phyloP scores from a whole-genome alignment of 208 protist species.

The Histomonas meleagridis region DNA sequence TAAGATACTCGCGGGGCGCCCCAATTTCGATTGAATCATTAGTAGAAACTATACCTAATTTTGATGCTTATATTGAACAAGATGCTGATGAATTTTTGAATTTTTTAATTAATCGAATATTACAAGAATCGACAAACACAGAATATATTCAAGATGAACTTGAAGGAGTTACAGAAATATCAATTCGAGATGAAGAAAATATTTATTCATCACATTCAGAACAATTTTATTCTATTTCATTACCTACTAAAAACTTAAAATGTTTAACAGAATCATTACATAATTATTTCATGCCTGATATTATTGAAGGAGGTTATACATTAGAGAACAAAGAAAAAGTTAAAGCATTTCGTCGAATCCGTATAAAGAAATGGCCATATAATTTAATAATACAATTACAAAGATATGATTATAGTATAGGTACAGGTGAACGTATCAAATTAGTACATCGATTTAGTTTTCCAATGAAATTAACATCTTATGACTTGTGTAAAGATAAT shows the following conservation, averaged over 20 bases:
- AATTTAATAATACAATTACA: not conserved
- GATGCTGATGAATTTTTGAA: not conserved
- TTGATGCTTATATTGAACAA: not conserved
- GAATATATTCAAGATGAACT: not conserved
- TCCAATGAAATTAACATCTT: not conserved
- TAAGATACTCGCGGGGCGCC: not conserved
- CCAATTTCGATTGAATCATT: not conserved
- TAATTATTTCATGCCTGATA: not conserved
- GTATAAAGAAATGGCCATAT: not conserved
- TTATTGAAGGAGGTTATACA: not conserved
- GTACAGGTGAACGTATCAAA: not conserved
- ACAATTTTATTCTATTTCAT: not conserved
- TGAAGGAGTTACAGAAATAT: not conserved
- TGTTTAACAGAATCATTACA: not conserved
- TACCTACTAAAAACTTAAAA: not conserved
- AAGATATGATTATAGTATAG: not conserved
- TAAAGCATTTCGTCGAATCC: not conserved
- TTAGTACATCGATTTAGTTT: not conserved
- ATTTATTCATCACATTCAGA: not conserved
- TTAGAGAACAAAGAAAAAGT: not conserved
- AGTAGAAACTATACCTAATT: not conserved
- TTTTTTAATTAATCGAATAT: not conserved
- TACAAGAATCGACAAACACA: not conserved
- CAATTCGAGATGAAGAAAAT: not conserved
- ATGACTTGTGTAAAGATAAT: not conserved